Evolutionary conservation across 2,329 filamentous ascomycete species (phyloP).

Genomic region (Elsinoe fawcettii): DNA sequence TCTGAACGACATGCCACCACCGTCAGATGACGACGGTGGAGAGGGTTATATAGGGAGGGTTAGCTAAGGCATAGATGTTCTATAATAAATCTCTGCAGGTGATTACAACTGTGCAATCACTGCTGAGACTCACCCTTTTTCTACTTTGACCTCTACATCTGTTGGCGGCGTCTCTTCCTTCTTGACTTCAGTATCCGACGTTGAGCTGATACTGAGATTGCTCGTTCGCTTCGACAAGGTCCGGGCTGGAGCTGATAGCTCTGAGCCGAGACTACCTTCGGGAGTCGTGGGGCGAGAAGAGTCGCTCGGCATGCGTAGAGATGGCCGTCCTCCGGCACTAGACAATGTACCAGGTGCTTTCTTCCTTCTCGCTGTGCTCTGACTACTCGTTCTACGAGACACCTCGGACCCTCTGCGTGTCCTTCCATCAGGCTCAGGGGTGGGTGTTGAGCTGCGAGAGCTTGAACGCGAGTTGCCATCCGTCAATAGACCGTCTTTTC

Average conservation of each 20-base stretch:
- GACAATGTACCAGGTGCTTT: background rate
- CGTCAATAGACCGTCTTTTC: slow-evolving; percentile 15
- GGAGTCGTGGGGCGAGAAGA: slow-evolving; percentile 14
- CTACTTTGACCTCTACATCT: slow-evolving; percentile 17
- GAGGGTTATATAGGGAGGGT: too few species aligned
- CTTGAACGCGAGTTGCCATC: slow-evolving; percentile 21
- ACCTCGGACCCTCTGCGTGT: slow-evolving; percentile 18
- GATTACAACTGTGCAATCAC: background rate
- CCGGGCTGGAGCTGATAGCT: background rate
- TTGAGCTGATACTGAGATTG: slow-evolving; percentile 17
- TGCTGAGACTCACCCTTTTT: background rate
- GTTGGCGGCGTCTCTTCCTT: slow-evolving; percentile 18
- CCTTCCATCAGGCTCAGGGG: slow-evolving; percentile 25
- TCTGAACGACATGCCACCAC: too few species aligned
- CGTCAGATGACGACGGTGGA: too few species aligned
- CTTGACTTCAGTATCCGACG: slow-evolving; percentile 18
- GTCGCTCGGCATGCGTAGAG: slow-evolving; percentile 4
- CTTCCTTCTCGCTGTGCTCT: slow-evolving; percentile 15
- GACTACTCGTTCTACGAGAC: slow-evolving; percentile 11
- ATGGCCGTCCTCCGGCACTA: background rate
- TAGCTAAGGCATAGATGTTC: too few species aligned
- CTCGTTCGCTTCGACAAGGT: slow-evolving; percentile 17
- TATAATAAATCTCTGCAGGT: too few species aligned
- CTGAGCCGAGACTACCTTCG: slow-evolving; percentile 1
- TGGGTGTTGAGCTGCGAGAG: slow-evolving; percentile 31